phyloP scores from a whole-genome alignment of 768 basidiomycete species.

The Boletus vinaceobasis region DNA sequence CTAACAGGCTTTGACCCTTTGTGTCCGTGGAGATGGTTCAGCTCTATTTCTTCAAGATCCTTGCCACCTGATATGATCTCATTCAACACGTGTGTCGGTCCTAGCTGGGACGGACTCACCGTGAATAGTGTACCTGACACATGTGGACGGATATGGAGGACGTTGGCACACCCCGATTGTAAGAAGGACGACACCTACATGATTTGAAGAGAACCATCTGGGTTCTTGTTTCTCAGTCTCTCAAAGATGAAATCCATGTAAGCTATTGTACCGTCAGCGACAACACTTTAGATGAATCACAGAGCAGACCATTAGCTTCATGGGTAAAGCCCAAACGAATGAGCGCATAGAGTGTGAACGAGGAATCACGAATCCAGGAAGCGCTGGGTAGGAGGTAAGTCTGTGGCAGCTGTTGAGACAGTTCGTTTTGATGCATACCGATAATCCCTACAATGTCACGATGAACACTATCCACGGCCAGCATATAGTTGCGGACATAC shows the following conservation, averaged over 20 bases:
- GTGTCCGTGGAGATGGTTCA: constrained; percentile 84
- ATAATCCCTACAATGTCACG: constrained; percentile 50
- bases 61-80: constrained; percentile 48
- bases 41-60: constrained; percentile 80
- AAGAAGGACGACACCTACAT: constrained; percentile 47
- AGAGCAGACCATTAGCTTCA: constrained; percentile 74
- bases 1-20: constrained; percentile 82
- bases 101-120: constrained; percentile 39
- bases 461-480: background rate
- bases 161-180: background rate
- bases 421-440: constrained; percentile 35
- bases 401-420: background rate
- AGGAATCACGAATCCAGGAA: constrained; percentile 94
- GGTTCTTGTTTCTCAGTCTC: constrained; percentile 76
- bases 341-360: constrained; percentile 93
- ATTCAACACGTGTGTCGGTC: background rate
- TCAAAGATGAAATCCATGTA: constrained; percentile 92
- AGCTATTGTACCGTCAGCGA: constrained; percentile 37
- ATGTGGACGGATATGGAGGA: background rate
- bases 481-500: constrained; percentile 36
- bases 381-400: constrained; percentile 41
- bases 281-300: background rate
- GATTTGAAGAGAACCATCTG: constrained; percentile 90
- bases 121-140: constrained; percentile 76
- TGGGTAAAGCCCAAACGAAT: constrained; percentile 92